phyloP scores from a whole-genome alignment of 2,329 filamentous ascomycete species.

The Shiraia bambusicola region DNA sequence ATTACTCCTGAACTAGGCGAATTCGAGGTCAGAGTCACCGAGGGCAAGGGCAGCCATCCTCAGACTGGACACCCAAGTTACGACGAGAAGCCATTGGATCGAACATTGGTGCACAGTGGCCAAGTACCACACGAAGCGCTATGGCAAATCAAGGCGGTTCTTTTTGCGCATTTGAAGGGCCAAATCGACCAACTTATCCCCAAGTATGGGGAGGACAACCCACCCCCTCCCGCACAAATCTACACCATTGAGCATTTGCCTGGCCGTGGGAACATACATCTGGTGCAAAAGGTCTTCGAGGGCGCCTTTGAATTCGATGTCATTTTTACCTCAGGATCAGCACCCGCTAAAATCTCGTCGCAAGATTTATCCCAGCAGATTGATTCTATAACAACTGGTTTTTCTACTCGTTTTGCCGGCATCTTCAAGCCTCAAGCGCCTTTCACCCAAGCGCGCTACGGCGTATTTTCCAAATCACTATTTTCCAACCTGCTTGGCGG shows the following conservation, averaged over 20 bases:
- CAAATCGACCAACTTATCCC: constrained; percentile 61
- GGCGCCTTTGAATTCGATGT: constrained; percentile 91
- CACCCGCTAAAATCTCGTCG: constrained; percentile 54
- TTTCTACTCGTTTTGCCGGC: constrained; percentile 72
- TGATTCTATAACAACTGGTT: constrained; percentile 64
- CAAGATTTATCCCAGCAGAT: constrained; percentile 72
- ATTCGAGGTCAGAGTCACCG: constrained; percentile 76
- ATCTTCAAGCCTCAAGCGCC: constrained; percentile 74
- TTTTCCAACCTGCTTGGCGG: constrained; percentile 93
- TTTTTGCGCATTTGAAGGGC: constrained; percentile 65
- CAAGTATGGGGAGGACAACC: constrained; percentile 60
- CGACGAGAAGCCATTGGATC: constrained; percentile 69
- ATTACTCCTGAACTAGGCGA: constrained; percentile 71
- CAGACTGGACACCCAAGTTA: constrained; percentile 63
- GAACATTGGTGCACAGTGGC: constrained; percentile 74
- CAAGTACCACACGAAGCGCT: constrained; percentile 65
- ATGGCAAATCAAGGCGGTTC: constrained; percentile 78
- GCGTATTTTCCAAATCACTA: constrained; percentile 80
- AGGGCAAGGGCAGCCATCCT: constrained; percentile 65
- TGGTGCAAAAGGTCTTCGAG: constrained; percentile 89
- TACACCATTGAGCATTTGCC: constrained; percentile 75
- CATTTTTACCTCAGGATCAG: constrained; percentile 79
- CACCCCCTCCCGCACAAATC: constrained; percentile 80
- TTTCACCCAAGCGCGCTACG: constrained; percentile 72
- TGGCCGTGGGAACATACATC: constrained; percentile 74